Evolutionary conservation across 345 rosid species (phyloP).

Genomic region (Aquilaria sinensis): DNA sequence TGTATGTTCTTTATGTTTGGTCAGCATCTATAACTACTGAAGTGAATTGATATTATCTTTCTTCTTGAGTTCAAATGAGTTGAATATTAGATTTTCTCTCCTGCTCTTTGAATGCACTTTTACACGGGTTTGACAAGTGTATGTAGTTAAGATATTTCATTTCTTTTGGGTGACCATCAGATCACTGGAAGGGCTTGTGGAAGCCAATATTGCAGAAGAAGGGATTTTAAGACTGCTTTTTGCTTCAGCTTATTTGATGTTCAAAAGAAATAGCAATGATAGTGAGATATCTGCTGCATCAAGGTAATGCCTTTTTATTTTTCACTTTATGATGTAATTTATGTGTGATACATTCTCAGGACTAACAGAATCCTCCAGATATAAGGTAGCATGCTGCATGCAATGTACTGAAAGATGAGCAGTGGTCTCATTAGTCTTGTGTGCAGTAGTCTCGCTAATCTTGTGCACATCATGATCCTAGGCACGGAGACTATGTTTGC

Average conservation of each 20-base stretch:
- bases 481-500: too few species aligned
- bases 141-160: neutral
- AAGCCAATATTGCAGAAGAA: constrained; percentile 74
- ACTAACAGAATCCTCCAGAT: too few species aligned
- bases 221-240: constrained; percentile 82
- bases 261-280: constrained; percentile 56
- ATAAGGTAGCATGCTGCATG: too few species aligned
- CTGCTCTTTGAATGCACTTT: neutral
- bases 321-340: neutral
- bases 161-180: constrained; percentile 38
- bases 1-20: too few species aligned
- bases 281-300: constrained; percentile 76
- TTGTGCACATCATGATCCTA: too few species aligned
- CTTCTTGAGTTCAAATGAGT: too few species aligned
- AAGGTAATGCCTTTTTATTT: constrained; percentile 43
- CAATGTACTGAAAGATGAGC: too few species aligned
- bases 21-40: too few species aligned
- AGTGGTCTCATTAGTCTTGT: too few species aligned
- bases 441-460: too few species aligned
- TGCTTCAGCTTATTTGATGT: constrained; percentile 72
- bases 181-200: constrained; percentile 81
- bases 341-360: too few species aligned
- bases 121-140: neutral
- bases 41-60: too few species aligned
- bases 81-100: constrained; percentile 4